Base-by-base conservation (phyloP, 2,329 filamentous ascomycete genomes). In the Ophiocordyceps camponoti-leonardi region DNA sequence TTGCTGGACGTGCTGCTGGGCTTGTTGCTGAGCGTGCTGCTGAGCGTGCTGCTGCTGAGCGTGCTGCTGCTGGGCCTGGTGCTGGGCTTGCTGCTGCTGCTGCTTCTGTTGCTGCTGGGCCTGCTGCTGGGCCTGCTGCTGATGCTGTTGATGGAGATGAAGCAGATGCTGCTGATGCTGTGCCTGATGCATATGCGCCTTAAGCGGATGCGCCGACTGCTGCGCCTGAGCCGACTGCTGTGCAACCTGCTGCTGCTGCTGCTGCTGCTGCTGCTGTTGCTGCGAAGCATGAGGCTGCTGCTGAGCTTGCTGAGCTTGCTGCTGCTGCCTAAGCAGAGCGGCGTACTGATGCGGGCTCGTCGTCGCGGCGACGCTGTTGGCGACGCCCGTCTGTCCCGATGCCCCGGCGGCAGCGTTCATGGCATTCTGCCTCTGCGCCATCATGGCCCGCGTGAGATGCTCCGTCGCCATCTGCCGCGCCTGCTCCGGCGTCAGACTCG, bases 311-410 rank as follows among this genome's bases (percentile, higher is more conserved):
- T 66, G 64, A 10, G 39, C 39, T 49, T 75, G 71, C 49, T 77
- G 73, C 51, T 77, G 74, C 37, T 74, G 72, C 41, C 74, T 61
- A 10, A 78, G 65, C 31, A 77, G 61, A 46, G 75, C 73, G 1
- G 74, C 74, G 53, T 78, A 77, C 49, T 78, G 74, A 39, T 77
- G 73, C 26, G 74, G 74, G 47, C 70, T 73, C 1, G 66, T 64
- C 0, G 69, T 69, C 18, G 65, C 63, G 1, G 66, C 60, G 43
- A 72, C 65, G 18, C 68, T 66, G 44, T 68, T 73, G 16, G 69
- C 63, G 45, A 73, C 65, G 2, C 66, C 65, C 14, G 69, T 60
- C 49, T 73, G 68, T 8, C 64, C 64, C 5, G 64, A 61, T 14
- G 61, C 67, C 11, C 72, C 73, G 2, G 72, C 70, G 2, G 73